These are phyloP conservation scores for Phaeotremella skinneri DNA, from an alignment of 768 basidiomycete genomes.

Conservation along the genomic window DNA sequence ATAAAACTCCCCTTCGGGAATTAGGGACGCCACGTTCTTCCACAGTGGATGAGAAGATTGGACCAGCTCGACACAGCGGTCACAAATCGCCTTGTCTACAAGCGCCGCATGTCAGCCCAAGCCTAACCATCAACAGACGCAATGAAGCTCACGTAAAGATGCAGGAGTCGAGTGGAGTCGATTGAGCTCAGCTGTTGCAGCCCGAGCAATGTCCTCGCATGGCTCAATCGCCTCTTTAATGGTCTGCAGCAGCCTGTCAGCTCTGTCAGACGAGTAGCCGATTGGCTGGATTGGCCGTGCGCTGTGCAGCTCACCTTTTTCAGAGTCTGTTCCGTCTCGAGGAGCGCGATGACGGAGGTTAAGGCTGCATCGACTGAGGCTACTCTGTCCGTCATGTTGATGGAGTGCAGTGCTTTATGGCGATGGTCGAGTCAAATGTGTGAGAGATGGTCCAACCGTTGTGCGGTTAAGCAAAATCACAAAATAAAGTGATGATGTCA, in stretches of 20 bases:
- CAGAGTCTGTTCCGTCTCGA: constrained; percentile 41
- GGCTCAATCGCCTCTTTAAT: constrained; percentile 44
- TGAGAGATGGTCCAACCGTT: too few species aligned
- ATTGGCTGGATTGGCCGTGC: too few species aligned
- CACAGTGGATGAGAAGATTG: constrained; percentile 25
- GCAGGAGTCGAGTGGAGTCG: constrained; percentile 31
- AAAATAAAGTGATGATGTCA: neutral
- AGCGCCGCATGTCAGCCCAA: neutral
- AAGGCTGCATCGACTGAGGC: constrained; percentile 4
- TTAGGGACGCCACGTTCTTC: constrained; percentile 39
- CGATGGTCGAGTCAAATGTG: too few species aligned
- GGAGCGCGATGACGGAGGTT: constrained; percentile 28
- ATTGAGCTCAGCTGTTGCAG: constrained; percentile 36
- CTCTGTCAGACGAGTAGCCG: neutral
- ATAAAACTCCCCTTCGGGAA: constrained; percentile 51
- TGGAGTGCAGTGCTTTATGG: too few species aligned
- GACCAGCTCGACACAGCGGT: constrained; percentile 25
- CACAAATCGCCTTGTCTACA: constrained; percentile 32
- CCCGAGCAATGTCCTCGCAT: constrained; percentile 37
- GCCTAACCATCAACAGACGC: constrained; percentile 2
- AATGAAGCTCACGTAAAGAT: constrained; percentile 29
- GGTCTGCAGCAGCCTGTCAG: constrained; percentile 8
- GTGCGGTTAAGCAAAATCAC: neutral
- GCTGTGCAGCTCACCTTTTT: constrained; percentile 39
- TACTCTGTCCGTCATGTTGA: constrained; percentile 3